These are phyloP conservation scores for Penicillium glabrum DNA, from an alignment of 2,329 filamentous ascomycete genomes.

Conservation along the genomic window DNA sequence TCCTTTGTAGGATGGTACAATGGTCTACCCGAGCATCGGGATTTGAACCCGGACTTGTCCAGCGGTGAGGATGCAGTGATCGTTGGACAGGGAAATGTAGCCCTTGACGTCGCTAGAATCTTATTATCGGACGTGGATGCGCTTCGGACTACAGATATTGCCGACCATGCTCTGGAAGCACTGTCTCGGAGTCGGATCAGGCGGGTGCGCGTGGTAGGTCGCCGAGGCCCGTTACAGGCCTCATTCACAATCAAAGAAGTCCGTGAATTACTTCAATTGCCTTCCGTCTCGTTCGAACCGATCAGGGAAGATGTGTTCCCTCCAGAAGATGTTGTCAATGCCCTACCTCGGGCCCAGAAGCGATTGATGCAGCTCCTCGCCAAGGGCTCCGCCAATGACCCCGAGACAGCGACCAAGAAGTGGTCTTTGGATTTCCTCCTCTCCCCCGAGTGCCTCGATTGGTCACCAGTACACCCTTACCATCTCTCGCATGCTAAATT, in stretches of 20 bases:
- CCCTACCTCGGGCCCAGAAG: conserved; percentile 72
- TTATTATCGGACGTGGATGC: conserved; percentile 73
- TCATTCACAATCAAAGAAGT: conserved; percentile 95
- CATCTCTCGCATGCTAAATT: conserved; percentile 68
- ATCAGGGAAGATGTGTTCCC: conserved; percentile 68
- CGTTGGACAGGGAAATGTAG: conserved; percentile 94
- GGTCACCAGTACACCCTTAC: conserved; percentile 45
- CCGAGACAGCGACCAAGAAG: conserved; percentile 57
- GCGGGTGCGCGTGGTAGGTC: conserved; percentile 81
- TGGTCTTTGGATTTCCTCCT: conserved; percentile 87
- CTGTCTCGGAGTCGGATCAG: conserved; percentile 72
- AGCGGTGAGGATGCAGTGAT: conserved; percentile 79
- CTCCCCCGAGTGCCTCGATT: conserved; percentile 70
- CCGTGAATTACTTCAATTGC: conserved; percentile 80
- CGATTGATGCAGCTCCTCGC: conserved; percentile 77
- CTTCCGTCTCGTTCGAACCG: conserved; percentile 68
- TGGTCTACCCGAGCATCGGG: conserved; percentile 78
- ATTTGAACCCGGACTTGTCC: conserved; percentile 70
- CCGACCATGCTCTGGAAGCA: conserved; percentile 74
- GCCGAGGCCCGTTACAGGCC: conserved; percentile 87
- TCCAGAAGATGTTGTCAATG: conserved; percentile 56
- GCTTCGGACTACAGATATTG: conserved; percentile 82
- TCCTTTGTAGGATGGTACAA: conserved; percentile 99
- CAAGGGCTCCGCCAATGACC: conserved; percentile 65
- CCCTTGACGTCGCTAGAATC: conserved; percentile 87